Conservation (phyloP, 176 grass and related monocot genomes). For the Hyparrhenia diplandra region DNA sequence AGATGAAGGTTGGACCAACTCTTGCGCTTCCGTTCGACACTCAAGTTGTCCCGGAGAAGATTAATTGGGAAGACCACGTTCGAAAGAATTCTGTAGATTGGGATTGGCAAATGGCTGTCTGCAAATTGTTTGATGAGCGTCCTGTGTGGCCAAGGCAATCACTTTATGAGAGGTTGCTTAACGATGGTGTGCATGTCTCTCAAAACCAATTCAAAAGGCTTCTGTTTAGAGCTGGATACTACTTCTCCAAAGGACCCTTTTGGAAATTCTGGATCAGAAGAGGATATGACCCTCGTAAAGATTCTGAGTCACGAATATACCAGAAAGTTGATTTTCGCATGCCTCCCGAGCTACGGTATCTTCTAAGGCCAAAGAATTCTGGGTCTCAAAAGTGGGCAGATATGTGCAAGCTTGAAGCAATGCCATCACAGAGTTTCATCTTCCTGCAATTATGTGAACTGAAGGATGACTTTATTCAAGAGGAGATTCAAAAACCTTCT, state of each 20-base stretch:
- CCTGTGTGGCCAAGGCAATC: slow-evolving; percentile 92
- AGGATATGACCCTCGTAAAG: slow-evolving; percentile 89
- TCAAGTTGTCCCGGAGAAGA: slow-evolving; percentile 54
- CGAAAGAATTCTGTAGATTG: slow-evolving; percentile 51
- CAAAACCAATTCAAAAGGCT: slow-evolving; percentile 80
- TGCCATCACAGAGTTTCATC: slow-evolving; percentile 80
- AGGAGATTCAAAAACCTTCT: slow-evolving; percentile 75
- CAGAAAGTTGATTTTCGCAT: slow-evolving; percentile 91
- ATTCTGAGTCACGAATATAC: slow-evolving; percentile 81
- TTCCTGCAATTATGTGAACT: slow-evolving; percentile 90
- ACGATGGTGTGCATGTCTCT: slow-evolving; percentile 65
- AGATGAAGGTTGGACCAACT: slow-evolving; percentile 77
- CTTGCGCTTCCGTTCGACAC: slow-evolving; percentile 74
- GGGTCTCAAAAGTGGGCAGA: slow-evolving; percentile 58
- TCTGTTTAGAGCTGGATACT: slow-evolving; percentile 97
- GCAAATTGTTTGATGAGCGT: slow-evolving; percentile 87
- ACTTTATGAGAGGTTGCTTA: slow-evolving; percentile 67
- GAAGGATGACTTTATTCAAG: slow-evolving; percentile 86
- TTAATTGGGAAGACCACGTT: slow-evolving; percentile 89
- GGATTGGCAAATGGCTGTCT: slow-evolving; percentile 69
- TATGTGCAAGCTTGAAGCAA: slow-evolving; percentile 74
- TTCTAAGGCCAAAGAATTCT: slow-evolving; percentile 27
- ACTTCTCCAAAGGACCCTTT: slow-evolving; percentile 89
- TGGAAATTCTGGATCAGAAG: slow-evolving; percentile 90
- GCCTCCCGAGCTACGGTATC: slow-evolving; percentile 69